These are phyloP conservation scores for Salvia splendens DNA, from an alignment of 257 asterid genomes.

Conservation along the genomic window DNA sequence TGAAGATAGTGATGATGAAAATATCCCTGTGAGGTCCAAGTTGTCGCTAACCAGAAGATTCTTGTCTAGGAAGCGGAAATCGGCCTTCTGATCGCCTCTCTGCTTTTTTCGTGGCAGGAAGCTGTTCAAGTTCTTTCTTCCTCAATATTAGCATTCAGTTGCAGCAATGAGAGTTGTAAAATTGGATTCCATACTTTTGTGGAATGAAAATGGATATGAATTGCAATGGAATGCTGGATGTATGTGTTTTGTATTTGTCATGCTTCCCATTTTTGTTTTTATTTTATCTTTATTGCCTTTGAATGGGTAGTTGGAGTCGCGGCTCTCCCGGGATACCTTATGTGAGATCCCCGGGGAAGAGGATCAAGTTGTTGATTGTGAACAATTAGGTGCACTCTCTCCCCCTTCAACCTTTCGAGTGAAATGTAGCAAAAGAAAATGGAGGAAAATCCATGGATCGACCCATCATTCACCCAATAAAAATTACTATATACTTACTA, in stretches of 20 bases:
- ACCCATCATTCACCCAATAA: no score
- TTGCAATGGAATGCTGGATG: background rate
- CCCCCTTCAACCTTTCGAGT: no score
- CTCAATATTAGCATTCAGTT: background rate
- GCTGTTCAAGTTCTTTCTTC: background rate
- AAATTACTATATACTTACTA: no score
- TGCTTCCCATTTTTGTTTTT: no score
- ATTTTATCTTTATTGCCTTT: no score
- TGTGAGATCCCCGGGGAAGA: no score
- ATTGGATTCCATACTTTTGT: background rate
- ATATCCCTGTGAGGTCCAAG: conserved; percentile 52
- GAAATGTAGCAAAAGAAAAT: no score
- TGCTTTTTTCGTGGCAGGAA: background rate
- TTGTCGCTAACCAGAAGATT: conserved; percentile 50
- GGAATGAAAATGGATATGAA: background rate
- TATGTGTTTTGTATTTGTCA: background rate
- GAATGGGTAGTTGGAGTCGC: no score
- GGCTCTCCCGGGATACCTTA: no score
- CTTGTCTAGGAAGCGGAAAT: conserved; percentile 54
- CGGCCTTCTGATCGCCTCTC: conserved; percentile 4
- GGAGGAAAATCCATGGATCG: no score
- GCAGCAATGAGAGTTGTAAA: background rate
- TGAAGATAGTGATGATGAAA: conserved; percentile 76
- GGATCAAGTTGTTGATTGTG: no score
- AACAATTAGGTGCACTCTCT: no score